Percentiles rank a stretch among this genome's conserved stretches.
These are phyloP conservation scores for Euclidium syriacum DNA, from an alignment of 345 rosid species.

Conservation along the genomic window DNA sequence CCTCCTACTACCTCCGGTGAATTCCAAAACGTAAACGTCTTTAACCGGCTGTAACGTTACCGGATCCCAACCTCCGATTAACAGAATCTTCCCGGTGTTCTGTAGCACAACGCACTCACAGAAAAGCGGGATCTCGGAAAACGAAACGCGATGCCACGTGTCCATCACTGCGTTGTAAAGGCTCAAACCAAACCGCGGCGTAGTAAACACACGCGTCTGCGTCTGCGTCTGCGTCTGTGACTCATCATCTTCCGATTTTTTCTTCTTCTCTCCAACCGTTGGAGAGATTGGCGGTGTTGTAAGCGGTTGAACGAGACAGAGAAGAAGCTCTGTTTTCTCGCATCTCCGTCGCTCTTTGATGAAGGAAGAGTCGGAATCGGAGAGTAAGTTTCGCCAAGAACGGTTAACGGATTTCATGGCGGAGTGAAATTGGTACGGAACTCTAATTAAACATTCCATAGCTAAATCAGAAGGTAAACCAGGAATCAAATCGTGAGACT, in stretches of 20 bases:
- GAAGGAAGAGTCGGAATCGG: slow-evolving; percentile 34
- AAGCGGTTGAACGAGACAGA: slow-evolving; percentile 46
- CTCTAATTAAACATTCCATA: slow-evolving; percentile 45
- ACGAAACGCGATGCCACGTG: slow-evolving; percentile 36
- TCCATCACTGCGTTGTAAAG: slow-evolving; percentile 27
- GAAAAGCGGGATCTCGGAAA: slow-evolving; percentile 41
- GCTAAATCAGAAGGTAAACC: slow-evolving; percentile 50
- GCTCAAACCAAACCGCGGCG: slow-evolving; percentile 38
- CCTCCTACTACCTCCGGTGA: slow-evolving; percentile 25
- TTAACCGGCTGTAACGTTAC: slow-evolving; percentile 36
- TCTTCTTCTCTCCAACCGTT: slow-evolving; percentile 7
- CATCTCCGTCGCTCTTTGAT: slow-evolving; percentile 28
- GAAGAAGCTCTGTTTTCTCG: slow-evolving; percentile 40
- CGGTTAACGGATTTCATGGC: slow-evolving; percentile 41
- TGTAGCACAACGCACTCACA: slow-evolving; percentile 46
- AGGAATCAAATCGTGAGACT: slow-evolving; percentile 34
- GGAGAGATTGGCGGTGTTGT: background rate
- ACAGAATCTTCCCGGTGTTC: slow-evolving; percentile 29
- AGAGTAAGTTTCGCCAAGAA: slow-evolving; percentile 37
- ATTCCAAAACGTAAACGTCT: slow-evolving; percentile 39
- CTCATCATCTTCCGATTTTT: background rate
- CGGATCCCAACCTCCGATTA: slow-evolving; percentile 65
- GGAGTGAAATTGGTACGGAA: slow-evolving; percentile 41
- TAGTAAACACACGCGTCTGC: slow-evolving; percentile 14
- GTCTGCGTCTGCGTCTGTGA: too few relatives aligned